Evolutionary conservation across 164 flowering plant genomes (phyloP).

Genomic region (Saururus chinensis): DNA sequence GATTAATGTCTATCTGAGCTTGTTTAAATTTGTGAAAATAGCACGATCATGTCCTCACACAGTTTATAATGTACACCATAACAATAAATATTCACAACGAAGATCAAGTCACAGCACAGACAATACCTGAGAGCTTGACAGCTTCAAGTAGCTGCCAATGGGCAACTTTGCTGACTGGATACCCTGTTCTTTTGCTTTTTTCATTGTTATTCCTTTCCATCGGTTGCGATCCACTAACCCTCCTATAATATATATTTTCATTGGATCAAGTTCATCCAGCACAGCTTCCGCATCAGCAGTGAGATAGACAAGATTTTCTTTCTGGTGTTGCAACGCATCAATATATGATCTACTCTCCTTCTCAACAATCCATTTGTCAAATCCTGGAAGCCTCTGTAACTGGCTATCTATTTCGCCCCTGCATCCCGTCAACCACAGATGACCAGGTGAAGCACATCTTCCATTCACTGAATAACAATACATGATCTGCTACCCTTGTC

Average conservation of each 20-base stretch:
- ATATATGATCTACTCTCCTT: conserved; percentile 62
- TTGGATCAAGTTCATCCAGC: conserved; percentile 63
- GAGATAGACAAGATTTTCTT: conserved; percentile 75
- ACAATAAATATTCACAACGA: background rate
- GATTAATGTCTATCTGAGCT: no score
- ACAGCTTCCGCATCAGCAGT: conserved; percentile 83
- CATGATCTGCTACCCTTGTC: conserved; percentile 55
- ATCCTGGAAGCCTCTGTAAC: conserved; percentile 64
- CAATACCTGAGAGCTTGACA: conserved; percentile 88
- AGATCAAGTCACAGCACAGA: background rate
- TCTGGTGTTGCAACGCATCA: conserved; percentile 64
- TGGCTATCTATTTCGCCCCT: conserved; percentile 58
- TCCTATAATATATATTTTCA: conserved; percentile 70
- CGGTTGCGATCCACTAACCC: conserved; percentile 92
- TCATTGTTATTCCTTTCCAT: conserved; percentile 90
- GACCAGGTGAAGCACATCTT: conserved; percentile 48
- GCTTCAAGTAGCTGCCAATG: conserved; percentile 71
- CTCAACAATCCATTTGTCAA: conserved; percentile 78
- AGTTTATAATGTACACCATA: no score
- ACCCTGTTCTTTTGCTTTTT: conserved; percentile 85
- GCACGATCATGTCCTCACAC: background rate
- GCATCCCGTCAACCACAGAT: conserved; percentile 90
- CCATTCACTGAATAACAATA: conserved; percentile 87
- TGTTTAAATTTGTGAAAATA: no score
- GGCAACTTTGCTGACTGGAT: conserved; percentile 88